Evolutionary conservation across 768 basidiomycete species (phyloP).

Genomic region (Cystobasidium ongulense): DNA sequence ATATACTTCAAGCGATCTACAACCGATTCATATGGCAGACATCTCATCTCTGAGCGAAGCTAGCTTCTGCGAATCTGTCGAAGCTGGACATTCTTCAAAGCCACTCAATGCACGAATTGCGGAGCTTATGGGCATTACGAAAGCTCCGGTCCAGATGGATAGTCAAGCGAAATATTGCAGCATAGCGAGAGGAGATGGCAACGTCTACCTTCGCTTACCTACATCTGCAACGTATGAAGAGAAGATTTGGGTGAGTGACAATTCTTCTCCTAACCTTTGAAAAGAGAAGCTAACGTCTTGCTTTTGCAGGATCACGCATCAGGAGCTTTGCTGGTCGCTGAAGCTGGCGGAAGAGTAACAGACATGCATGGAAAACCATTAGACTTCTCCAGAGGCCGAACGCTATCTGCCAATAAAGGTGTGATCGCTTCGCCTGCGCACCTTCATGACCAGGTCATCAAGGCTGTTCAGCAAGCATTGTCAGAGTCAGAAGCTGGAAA

Average conservation of each 20-base stretch:
- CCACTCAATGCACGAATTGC: slow-evolving; percentile 70
- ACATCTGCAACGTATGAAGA: slow-evolving; percentile 67
- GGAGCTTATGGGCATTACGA: slow-evolving; percentile 57
- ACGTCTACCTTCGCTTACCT: slow-evolving; percentile 71
- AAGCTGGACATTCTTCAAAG: slow-evolving; percentile 84
- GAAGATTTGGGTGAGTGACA: slow-evolving; percentile 92
- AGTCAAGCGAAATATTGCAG: slow-evolving; percentile 91
- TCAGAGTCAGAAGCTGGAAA: slow-evolving; percentile 14
- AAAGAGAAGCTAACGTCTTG: background rate
- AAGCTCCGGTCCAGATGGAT: slow-evolving; percentile 73
- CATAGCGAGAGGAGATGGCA: slow-evolving; percentile 76
- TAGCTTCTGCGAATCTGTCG: slow-evolving; percentile 81
- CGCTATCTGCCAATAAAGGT: slow-evolving; percentile 76
- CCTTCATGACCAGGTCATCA: slow-evolving; percentile 61
- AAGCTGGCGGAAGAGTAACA: slow-evolving; percentile 80
- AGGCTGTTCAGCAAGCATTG: slow-evolving; percentile 60
- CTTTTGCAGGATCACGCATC: slow-evolving; percentile 72
- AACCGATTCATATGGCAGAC: slow-evolving; percentile 51
- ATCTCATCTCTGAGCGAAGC: slow-evolving; percentile 51
- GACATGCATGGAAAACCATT: slow-evolving; percentile 71
- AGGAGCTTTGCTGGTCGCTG: slow-evolving; percentile 71
- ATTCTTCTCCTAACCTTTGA: background rate
- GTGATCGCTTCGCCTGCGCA: slow-evolving; percentile 72
- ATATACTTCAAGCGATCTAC: slow-evolving; percentile 46
- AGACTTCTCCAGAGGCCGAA: slow-evolving; percentile 78